A percentile compares a stretch with the other conserved stretches of the same genome.
Evolutionary conservation across 805 yeast genomes (phyloP).

Genomic region (Candida parachauliodes): DNA sequence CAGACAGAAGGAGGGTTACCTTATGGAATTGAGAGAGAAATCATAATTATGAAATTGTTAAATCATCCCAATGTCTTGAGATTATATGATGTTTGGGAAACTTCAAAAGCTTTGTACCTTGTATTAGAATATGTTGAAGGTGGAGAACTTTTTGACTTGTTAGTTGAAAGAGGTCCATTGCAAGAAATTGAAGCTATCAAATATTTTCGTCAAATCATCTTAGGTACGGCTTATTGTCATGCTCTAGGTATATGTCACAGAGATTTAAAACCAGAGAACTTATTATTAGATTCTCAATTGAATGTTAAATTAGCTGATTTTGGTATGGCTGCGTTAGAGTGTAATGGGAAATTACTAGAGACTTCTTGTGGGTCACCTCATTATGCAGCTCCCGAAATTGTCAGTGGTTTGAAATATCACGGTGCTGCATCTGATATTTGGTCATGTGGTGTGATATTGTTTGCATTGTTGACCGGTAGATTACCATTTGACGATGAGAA

Average conservation of each 20-base stretch:
- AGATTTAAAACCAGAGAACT: slow-evolving; percentile 79
- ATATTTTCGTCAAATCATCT: slow-evolving; percentile 72
- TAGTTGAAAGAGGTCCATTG: slow-evolving; percentile 68
- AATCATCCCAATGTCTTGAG: slow-evolving; percentile 93
- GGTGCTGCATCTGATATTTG: slow-evolving; percentile 85
- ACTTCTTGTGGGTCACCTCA: slow-evolving; percentile 88
- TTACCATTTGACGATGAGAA: slow-evolving; percentile 82
- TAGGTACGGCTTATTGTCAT: slow-evolving; percentile 80
- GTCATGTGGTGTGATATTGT: slow-evolving; percentile 83
- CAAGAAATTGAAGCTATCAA: slow-evolving; percentile 71
- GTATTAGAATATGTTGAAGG: slow-evolving; percentile 84
- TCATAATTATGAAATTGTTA: slow-evolving; percentile 92
- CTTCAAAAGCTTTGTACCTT: slow-evolving; percentile 78
- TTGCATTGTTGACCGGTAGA: slow-evolving; percentile 76
- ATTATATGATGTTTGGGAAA: slow-evolving; percentile 97
- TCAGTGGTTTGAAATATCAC: slow-evolving; percentile 71
- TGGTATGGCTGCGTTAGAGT: slow-evolving; percentile 86
- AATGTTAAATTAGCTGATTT: slow-evolving; percentile 80
- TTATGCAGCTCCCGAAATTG: slow-evolving; percentile 86
- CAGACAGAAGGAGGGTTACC: slow-evolving; percentile 55
- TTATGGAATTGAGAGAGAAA: slow-evolving; percentile 95
- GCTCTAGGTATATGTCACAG: slow-evolving; percentile 77
- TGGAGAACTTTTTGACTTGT: slow-evolving; percentile 77
- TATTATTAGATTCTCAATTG: slow-evolving; percentile 60
- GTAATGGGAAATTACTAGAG: slow-evolving; percentile 64